Base-by-base conservation (phyloP, 2,329 filamentous ascomycete species). In the Capronia coronata region DNA sequence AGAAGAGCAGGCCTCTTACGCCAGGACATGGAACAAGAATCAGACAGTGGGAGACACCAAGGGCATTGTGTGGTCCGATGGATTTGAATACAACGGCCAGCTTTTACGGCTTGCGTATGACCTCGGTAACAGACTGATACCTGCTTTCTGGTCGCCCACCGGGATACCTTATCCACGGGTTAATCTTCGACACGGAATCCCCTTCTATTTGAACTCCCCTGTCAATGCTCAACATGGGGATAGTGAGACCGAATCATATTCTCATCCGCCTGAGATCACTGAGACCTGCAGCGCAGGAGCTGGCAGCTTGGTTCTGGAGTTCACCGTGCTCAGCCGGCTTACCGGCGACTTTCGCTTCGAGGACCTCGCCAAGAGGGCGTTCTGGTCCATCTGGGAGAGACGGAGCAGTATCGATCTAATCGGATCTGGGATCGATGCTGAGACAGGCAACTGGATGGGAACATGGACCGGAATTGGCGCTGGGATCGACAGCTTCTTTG, bases 201-300 rank as follows among this genome's bases (percentile, higher is more conserved):
- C 90, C 0, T 96, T 95, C 65, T 97, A 97, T 63, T 74, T 78
- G 46, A 94, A 94, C 61, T 94, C 88, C 2, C 88, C 87, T 0
- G 69, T 93, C 19, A 84, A 93, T 32, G 39, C 49, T 6, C 48
- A 50, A 25, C 46, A 46, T 2, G 21, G 49, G 18, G 23, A 56
- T 14, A 52, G 46, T 1, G 38, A 59, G 44, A 57, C 56, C 35
- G 59, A 61, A 16, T 48, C 54, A 13, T 29, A 43, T 9, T 18
- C 32, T 9, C 70, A 70, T 13, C 64, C 69, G 7, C 67, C 71
- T 32, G 91, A 98, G 66, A 84, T 94, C 40, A 97, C 93, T 0
- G 93, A 97, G 69, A 98, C 89, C 0, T 98, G 93, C 69, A 95
- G 88, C 64, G 93, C 93, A 1, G 93, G 93, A 37, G 93, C 93